Evolutionary conservation across 768 basidiomycete genomes (phyloP).

Genomic region (Goffeauzyma gilvescens): DNA sequence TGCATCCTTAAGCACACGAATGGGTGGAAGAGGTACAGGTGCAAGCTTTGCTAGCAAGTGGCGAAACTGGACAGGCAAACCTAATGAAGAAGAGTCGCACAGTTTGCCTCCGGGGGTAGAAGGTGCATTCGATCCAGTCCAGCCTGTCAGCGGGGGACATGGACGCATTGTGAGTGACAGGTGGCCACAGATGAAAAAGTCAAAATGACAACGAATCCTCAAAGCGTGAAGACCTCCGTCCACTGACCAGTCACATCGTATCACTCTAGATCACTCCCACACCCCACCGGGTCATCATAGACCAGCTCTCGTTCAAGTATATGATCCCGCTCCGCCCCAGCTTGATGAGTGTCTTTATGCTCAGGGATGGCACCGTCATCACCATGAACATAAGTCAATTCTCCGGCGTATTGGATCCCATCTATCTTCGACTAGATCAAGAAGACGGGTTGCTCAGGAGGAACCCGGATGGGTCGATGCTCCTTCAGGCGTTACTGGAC

Average conservation of each 20-base stretch:
- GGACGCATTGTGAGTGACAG: conserved; percentile 6
- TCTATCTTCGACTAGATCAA: conserved; percentile 26
- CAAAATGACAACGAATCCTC: too few relatives aligned
- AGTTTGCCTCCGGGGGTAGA: conserved; percentile 29
- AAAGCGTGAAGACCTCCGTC: too few relatives aligned
- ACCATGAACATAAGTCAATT: conserved; percentile 17
- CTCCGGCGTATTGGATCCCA: conserved; percentile 22
- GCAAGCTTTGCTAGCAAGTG: background rate
- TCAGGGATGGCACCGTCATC: conserved; percentile 28
- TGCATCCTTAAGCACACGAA: background rate
- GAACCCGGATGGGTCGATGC: conserved; percentile 30
- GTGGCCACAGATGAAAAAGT: too few relatives aligned
- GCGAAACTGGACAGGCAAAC: too few relatives aligned
- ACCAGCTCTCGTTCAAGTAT: conserved; percentile 27
- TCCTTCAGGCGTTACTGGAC: conserved; percentile 28
- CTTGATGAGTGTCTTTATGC: conserved; percentile 28
- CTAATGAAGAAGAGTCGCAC: conserved; percentile 4
- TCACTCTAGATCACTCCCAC: background rate
- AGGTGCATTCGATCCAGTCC: conserved; percentile 28
- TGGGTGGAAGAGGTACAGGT: conserved; percentile 1
- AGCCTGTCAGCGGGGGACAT: background rate
- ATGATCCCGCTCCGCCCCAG: conserved; percentile 29
- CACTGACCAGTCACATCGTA: background rate
- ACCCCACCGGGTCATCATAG: conserved; percentile 26
- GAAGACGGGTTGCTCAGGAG: conserved; percentile 23